Evolutionary conservation across 2,329 filamentous ascomycete genomes (phyloP).

Genomic region (Raffaelea albimanens): DNA sequence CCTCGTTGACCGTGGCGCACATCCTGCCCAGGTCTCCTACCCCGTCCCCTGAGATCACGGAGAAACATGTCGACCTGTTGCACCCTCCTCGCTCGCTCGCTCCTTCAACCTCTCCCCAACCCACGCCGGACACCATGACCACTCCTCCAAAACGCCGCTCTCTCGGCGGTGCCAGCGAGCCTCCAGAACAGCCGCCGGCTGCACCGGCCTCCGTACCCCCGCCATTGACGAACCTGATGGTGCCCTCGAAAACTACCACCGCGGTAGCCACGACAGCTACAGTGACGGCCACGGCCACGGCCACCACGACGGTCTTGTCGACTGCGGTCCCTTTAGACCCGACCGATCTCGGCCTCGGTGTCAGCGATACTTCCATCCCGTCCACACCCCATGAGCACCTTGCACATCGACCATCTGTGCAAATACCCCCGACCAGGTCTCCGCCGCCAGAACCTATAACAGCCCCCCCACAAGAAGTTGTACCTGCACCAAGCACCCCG

Average conservation of each 20-base stretch:
- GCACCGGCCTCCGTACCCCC: conserved; percentile 21
- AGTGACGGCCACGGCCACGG: conserved; percentile 15
- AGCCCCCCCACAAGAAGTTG: neutral
- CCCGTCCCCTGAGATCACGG: conserved; percentile 32
- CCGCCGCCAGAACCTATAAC: too few relatives aligned
- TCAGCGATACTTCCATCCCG: neutral
- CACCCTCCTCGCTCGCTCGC: conserved; percentile 30
- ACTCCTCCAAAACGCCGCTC: conserved; percentile 24
- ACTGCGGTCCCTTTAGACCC: neutral
- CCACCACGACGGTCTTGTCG: neutral
- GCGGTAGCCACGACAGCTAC: conserved; percentile 8
- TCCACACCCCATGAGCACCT: neutral
- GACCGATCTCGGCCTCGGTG: neutral
- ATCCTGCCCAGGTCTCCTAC: conserved; percentile 46
- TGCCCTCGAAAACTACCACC: conserved; percentile 8
- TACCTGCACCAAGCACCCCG: too few relatives aligned
- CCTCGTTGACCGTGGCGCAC: conserved; percentile 40
- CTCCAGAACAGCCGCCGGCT: conserved; percentile 21
- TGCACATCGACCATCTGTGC: too few relatives aligned
- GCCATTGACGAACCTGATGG: conserved; percentile 8
- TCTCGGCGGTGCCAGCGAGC: conserved; percentile 29
- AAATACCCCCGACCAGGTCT: too few relatives aligned
- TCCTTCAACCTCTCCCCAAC: too few relatives aligned
- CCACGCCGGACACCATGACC: neutral
- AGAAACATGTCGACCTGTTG: conserved; percentile 39